Evolutionary conservation across 768 basidiomycete genomes (phyloP).

Genomic region (Favolaschia claudopus): DNA sequence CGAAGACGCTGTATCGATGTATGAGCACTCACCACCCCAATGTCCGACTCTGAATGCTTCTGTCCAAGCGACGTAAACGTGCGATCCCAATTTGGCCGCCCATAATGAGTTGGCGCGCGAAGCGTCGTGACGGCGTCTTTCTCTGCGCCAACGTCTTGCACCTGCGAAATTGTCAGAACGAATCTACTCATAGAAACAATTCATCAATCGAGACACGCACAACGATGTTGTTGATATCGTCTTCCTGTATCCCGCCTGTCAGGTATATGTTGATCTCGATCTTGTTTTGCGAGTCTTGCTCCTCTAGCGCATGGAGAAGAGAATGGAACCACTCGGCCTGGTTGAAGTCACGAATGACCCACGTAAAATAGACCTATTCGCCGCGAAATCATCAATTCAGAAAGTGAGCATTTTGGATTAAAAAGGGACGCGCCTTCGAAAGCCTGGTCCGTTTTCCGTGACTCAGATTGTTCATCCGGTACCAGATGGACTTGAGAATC

Average conservation of each 20-base stretch:
- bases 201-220: constrained; percentile 46
- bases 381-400: neutral
- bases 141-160: constrained; percentile 92
- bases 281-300: constrained; percentile 83
- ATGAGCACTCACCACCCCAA: constrained; percentile 73
- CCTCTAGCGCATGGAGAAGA: constrained; percentile 90
- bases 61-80: constrained; percentile 77
- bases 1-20: neutral
- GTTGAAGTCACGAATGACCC: constrained; percentile 95
- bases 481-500: constrained; percentile 93
- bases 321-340: constrained; percentile 95
- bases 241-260: constrained; percentile 89
- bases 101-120: constrained; percentile 92
- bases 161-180: constrained; percentile 39
- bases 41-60: constrained; percentile 88
- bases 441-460: constrained; percentile 78
- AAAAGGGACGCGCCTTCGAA: constrained; percentile 64
- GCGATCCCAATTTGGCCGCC: constrained; percentile 86
- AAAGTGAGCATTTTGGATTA: neutral
- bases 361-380: constrained; percentile 89
- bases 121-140: constrained; percentile 91
- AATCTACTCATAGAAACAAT: neutral
- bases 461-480: constrained; percentile 91
- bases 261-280: constrained; percentile 97
- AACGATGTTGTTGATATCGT: constrained; percentile 93